Percentiles rank a stretch among this genome's conserved stretches.
Conservation (phyloP, 805 yeast species). For the Lipomyces starkeyi region DNA sequence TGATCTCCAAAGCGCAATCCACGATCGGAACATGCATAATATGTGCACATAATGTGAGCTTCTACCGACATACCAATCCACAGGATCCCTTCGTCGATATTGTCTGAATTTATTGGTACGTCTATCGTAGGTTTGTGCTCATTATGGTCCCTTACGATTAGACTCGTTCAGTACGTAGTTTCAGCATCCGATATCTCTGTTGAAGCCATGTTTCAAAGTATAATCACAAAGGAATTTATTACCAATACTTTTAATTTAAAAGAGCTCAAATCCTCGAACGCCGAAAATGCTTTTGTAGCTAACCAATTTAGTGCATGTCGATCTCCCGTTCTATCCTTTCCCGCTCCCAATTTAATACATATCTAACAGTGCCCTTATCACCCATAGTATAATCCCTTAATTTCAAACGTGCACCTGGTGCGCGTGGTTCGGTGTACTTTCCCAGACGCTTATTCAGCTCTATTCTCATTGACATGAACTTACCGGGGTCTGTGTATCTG, state of each 20-base stretch:
- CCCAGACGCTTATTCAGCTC: constrained; percentile 25
- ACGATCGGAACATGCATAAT: too few species aligned
- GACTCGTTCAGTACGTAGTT: too few species aligned
- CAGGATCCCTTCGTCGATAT: background rate
- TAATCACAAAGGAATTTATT: too few species aligned
- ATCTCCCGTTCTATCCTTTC: constrained; percentile 25
- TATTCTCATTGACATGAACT: constrained; percentile 35
- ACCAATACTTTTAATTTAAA: background rate
- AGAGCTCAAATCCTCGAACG: background rate
- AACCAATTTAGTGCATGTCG: background rate
- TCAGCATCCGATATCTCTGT: too few species aligned
- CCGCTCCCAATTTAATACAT: constrained; percentile 30
- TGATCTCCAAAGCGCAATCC: too few species aligned
- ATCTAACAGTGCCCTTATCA: constrained; percentile 37
- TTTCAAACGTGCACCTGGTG: background rate
- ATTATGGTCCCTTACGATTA: too few species aligned
- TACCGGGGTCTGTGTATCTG: constrained; percentile 19
- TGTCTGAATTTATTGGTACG: background rate
- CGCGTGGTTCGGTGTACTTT: background rate
- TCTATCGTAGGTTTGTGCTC: too few species aligned
- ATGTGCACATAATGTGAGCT: too few species aligned
- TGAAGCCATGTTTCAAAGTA: too few species aligned
- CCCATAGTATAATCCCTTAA: constrained; percentile 30
- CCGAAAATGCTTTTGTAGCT: background rate
- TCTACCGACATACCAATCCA: background rate